A percentile compares a stretch with the other conserved stretches of the same genome.
Conservation (phyloP, 2,329 filamentous ascomycete genomes). For the Fusarium cyanostomum region DNA sequence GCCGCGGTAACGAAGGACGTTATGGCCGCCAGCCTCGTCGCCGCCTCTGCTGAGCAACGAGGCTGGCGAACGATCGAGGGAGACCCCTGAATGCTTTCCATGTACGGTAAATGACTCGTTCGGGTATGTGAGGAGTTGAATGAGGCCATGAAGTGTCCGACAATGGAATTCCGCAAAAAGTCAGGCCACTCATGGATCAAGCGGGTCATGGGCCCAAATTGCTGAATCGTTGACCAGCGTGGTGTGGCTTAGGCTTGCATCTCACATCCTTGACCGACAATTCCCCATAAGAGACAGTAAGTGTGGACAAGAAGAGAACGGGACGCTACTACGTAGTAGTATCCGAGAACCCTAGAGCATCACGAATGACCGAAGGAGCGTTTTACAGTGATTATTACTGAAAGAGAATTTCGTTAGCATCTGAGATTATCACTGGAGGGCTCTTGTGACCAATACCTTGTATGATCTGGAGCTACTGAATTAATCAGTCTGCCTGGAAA, state of each 20-base stretch:
- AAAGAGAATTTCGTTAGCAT: slow-evolving; percentile 1
- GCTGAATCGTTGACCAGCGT: slow-evolving; percentile 30
- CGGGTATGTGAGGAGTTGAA: slow-evolving; percentile 24
- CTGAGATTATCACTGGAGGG: slow-evolving; percentile 1
- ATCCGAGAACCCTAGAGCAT: neutral
- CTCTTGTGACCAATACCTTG: neutral
- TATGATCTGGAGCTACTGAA: neutral
- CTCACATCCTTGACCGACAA: slow-evolving; percentile 35
- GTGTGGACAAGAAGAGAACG: slow-evolving; percentile 8
- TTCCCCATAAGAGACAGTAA: slow-evolving; percentile 10
- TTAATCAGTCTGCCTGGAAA: neutral
- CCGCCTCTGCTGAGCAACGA: slow-evolving; percentile 2
- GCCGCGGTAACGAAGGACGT: neutral
- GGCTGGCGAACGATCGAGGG: slow-evolving; percentile 25
- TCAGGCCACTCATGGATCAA: slow-evolving; percentile 33
- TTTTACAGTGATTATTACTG: neutral
- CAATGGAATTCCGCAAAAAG: slow-evolving; percentile 34
- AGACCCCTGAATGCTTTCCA: neutral
- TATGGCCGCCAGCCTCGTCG: slow-evolving; percentile 23
- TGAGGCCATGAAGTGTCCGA: slow-evolving; percentile 21
- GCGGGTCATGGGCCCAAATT: slow-evolving; percentile 15
- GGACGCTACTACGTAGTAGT: neutral
- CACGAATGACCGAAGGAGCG: neutral
- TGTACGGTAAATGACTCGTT: slow-evolving; percentile 24
- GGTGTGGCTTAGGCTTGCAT: slow-evolving; percentile 37